phyloP scores from a whole-genome alignment of 2,329 filamentous ascomycete genomes.

The Penicillium verrucosum region DNA sequence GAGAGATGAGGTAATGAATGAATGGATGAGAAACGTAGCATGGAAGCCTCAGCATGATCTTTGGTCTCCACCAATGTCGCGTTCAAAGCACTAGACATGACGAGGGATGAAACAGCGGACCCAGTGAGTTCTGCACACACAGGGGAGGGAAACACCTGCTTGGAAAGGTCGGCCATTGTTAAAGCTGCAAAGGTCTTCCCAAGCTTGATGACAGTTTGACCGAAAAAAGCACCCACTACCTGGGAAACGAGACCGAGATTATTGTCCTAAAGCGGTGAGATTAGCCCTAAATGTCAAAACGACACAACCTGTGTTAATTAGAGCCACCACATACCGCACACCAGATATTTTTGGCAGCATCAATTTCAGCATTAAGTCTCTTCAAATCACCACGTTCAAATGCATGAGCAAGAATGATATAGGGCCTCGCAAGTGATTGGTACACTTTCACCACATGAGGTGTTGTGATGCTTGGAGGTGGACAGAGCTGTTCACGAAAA shows the following conservation, averaged over 20 bases:
- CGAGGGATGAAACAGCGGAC: slow-evolving; percentile 43
- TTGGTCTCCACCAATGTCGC: slow-evolving; percentile 49
- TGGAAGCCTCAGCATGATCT: slow-evolving; percentile 39
- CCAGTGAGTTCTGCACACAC: slow-evolving; percentile 29
- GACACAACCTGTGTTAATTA: neutral
- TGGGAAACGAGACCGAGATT: slow-evolving; percentile 70
- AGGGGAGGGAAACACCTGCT: slow-evolving; percentile 31
- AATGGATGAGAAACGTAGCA: slow-evolving; percentile 53
- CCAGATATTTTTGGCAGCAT: slow-evolving; percentile 61
- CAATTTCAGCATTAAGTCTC: slow-evolving; percentile 62
- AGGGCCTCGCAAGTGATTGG: slow-evolving; percentile 62
- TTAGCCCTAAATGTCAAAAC: neutral
- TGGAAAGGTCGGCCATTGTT: slow-evolving; percentile 50
- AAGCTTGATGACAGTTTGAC: slow-evolving; percentile 71
- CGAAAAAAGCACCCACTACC: slow-evolving; percentile 67
- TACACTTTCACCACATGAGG: slow-evolving; percentile 55
- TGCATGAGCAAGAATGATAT: slow-evolving; percentile 65
- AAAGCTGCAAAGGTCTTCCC: slow-evolving; percentile 68
- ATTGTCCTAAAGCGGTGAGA: slow-evolving; percentile 54
- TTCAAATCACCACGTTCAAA: slow-evolving; percentile 62
- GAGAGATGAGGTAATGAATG: slow-evolving; percentile 32
- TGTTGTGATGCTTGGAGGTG: slow-evolving; percentile 57
- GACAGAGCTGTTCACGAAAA: slow-evolving; percentile 36
- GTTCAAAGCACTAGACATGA: slow-evolving; percentile 50
- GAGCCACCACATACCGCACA: slow-evolving; percentile 45